Evolutionary conservation across 192 early-diverging fungal genomes (phyloP).

Genomic region (Rhizophagus sp.): DNA sequence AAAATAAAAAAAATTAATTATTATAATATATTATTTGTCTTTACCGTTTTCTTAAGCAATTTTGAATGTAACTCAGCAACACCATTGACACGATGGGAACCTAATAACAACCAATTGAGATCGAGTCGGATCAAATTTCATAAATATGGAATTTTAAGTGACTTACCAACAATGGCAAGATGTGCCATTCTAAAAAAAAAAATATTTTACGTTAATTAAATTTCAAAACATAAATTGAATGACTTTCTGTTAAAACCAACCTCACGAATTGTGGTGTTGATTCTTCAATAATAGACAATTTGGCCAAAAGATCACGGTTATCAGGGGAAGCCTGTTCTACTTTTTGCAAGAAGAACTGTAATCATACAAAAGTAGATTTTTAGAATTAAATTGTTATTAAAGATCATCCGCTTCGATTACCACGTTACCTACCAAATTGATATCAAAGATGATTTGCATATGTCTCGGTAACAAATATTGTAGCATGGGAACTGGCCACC

Average conservation of each 20-base stretch:
- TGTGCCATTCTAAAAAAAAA: constrained; percentile 79
- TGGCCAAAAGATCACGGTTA: constrained; percentile 83
- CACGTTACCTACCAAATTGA: constrained; percentile 71
- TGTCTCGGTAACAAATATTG: constrained; percentile 92
- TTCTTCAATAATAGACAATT: constrained; percentile 97
- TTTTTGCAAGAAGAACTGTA: constrained; percentile 87
- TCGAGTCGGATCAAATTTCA: background rate
- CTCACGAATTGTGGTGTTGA: constrained; percentile 83
- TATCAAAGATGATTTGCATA: constrained; percentile 99
- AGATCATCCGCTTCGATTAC: background rate
- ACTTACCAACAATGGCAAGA: constrained; percentile 79
- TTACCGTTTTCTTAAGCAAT: constrained; percentile 69
- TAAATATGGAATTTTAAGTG: background rate
- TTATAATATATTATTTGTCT: constrained; percentile 8
- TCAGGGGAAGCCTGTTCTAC: constrained; percentile 86
- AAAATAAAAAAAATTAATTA: background rate
- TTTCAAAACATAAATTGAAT: background rate
- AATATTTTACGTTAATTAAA: background rate
- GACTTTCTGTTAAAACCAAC: background rate
- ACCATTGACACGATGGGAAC: constrained; percentile 95
- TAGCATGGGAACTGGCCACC: constrained; percentile 95
- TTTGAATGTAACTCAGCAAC: constrained; percentile 89
- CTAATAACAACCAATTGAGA: constrained; percentile 32
- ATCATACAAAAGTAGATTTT: background rate
- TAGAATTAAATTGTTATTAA: background rate